A percentile compares a stretch with the other conserved stretches of the same genome.
These are phyloP conservation scores for Umbelopsis sp. DNA, from an alignment of 192 early-diverging fungal species.

Conservation along the genomic window DNA sequence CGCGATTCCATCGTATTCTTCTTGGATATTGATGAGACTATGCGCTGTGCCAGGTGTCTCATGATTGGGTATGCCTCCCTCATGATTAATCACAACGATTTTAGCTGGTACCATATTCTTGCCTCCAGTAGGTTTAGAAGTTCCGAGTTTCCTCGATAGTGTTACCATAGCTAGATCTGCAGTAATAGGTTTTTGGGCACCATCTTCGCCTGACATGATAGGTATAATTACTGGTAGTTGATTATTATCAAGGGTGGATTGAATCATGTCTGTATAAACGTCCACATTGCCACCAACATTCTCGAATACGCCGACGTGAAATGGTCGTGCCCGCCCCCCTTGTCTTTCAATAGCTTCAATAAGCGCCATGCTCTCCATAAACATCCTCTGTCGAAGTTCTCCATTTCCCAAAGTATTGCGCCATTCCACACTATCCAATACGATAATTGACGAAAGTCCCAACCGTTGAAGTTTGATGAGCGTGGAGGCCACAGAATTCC, in stretches of 20 bases:
- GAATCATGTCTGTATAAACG: slow-evolving; percentile 46
- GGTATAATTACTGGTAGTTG: slow-evolving; percentile 70
- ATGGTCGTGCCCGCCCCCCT: slow-evolving; percentile 69
- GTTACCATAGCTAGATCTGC: slow-evolving; percentile 59
- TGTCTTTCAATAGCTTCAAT: slow-evolving; percentile 73
- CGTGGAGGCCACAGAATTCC: slow-evolving; percentile 51
- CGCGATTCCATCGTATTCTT: slow-evolving; percentile 68
- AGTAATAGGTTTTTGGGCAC: slow-evolving; percentile 44
- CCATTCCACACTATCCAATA: slow-evolving; percentile 63
- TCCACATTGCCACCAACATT: background rate
- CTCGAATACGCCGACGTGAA: slow-evolving; percentile 70
- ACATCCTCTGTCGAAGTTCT: slow-evolving; percentile 43
- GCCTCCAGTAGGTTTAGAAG: slow-evolving; percentile 20
- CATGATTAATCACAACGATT: slow-evolving; percentile 69
- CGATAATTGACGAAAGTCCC: slow-evolving; percentile 64
- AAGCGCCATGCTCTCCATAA: slow-evolving; percentile 57
- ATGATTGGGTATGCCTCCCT: slow-evolving; percentile 66
- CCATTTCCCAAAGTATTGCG: slow-evolving; percentile 21
- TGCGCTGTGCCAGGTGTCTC: slow-evolving; percentile 54
- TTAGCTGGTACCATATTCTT: slow-evolving; percentile 51
- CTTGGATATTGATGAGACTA: slow-evolving; percentile 81
- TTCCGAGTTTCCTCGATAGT: slow-evolving; percentile 43
- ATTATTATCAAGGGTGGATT: slow-evolving; percentile 58
- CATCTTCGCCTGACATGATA: slow-evolving; percentile 40
- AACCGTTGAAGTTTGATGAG: slow-evolving; percentile 68